These are phyloP conservation scores for Mycena vitilis DNA, from an alignment of 768 basidiomycete species.

Conservation along the genomic window DNA sequence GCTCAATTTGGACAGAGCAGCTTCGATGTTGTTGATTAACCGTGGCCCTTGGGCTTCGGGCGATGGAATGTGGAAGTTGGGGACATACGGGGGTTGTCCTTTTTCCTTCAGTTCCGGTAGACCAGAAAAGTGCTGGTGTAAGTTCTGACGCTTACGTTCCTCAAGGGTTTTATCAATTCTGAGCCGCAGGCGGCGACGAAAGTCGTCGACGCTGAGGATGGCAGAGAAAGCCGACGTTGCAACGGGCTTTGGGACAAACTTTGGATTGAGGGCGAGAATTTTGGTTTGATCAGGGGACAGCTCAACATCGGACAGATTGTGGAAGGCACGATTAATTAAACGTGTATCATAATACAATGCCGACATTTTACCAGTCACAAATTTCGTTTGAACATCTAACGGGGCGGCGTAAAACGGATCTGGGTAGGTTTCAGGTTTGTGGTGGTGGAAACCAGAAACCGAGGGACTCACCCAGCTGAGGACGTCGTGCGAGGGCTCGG, in stretches of 20 bases:
- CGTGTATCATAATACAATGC: slow-evolving; percentile 32
- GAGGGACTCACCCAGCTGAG: slow-evolving; percentile 17
- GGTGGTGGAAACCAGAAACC: slow-evolving; percentile 18
- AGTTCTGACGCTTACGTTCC: neutral
- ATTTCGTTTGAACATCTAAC: slow-evolving; percentile 9
- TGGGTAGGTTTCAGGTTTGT: slow-evolving; percentile 27
- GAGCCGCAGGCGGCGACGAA: neutral
- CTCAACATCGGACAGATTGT: slow-evolving; percentile 10
- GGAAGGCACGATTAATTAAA: slow-evolving; percentile 29
- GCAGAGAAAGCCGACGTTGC: neutral
- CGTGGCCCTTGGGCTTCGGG: neutral
- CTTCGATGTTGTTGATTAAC: slow-evolving; percentile 1
- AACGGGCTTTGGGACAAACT: neutral
- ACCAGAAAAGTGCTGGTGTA: neutral
- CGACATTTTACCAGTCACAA: slow-evolving; percentile 24
- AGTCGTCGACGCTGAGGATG: neutral
- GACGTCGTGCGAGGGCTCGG: slow-evolving; percentile 2
- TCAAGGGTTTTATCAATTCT: neutral
- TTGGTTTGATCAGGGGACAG: neutral
- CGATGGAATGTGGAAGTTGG: neutral
- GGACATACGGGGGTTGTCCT: neutral
- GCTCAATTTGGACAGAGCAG: slow-evolving; percentile 18
- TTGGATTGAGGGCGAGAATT: neutral
- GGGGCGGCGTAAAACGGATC: slow-evolving; percentile 15
- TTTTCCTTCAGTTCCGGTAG: neutral